Base-by-base conservation (phyloP, 331 rosid genomes). In the Malus hybrid region DNA sequence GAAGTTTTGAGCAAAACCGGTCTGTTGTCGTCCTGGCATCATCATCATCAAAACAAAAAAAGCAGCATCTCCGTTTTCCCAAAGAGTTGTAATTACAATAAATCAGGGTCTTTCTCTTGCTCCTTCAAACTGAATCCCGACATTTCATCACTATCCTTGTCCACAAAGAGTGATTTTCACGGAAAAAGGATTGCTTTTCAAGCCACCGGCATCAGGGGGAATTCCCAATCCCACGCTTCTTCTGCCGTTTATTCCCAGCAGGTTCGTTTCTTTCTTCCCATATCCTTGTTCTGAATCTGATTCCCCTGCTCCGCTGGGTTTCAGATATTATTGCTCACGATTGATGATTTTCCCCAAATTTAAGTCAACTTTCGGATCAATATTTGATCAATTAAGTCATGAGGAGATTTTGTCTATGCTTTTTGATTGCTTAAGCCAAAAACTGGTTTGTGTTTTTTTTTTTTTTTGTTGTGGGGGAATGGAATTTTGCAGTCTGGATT, bases 71-170 rank as follows among this genome's bases (percentile, higher is more conserved):
- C 86, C 10, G 80, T 44, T 67, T 81, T 77, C 61, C 89, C 15
- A 16, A 82, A 67, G 69, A 72, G 61, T 33, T 76, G 76, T 39
- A 84, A 68, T 67, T 75, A 80, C 28, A 69, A 62, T 16, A 78
- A 55, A 64, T 55, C 79, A 31, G 80, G 80, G 3, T 50, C 34
- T 28, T 18, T 79, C 66, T 76, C n/a, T 61, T 7, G 85, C 67
- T 80, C 89, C 80, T 32, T 81, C 83, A 88, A 74, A 52, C 54
- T 88, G 3, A 83, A 82, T 56, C 80, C 87, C 66, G 81, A 81
- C 32, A 61, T 62, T 1, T 56, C 81, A 3, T 65, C 80, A 19
- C 33, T 80, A 1, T 78, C 90, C 10, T 61, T 50, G n/a, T 69
- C 50, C 28, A 59, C 79, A 3, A 57, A 10, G 70, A 78, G 78